Evolutionary conservation across 495 filamentous ascomycete genomes (phyloP).

Genomic region (Pseudevernia furfuracea): DNA sequence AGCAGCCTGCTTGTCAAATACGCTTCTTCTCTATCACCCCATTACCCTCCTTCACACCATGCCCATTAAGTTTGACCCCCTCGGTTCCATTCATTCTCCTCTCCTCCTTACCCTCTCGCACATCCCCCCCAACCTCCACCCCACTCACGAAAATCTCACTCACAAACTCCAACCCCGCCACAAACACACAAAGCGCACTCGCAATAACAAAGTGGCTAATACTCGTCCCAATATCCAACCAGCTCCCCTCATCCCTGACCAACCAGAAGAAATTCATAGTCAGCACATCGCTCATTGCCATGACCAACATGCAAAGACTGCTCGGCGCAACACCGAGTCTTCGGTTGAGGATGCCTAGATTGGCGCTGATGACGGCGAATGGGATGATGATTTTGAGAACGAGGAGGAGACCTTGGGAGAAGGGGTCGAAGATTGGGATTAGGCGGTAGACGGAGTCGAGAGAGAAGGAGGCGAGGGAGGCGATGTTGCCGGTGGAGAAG

Average conservation of each 20-base stretch:
- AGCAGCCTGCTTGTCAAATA: conserved; percentile 1
- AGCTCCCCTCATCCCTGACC: conserved; percentile 89
- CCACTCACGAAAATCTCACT: conserved; percentile 79
- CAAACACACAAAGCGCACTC: conserved; percentile 81
- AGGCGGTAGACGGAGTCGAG: conserved; percentile 85
- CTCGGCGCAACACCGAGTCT: conserved; percentile 70
- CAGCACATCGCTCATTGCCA: conserved; percentile 84
- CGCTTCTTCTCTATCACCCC: background rate
- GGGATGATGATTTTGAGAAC: conserved; percentile 88
- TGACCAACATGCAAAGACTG: conserved; percentile 89
- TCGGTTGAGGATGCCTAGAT: conserved; percentile 88
- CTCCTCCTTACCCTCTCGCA: conserved; percentile 7
- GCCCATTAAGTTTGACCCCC: conserved; percentile 17
- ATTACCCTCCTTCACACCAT: conserved; percentile 13
- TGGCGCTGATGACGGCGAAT: conserved; percentile 87
- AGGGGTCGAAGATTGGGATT: conserved; percentile 91
- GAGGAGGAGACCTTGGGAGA: conserved; percentile 81
- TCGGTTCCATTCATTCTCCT: conserved; percentile 6
- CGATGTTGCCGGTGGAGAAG: conserved; percentile 95
- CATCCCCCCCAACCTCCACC: conserved; percentile 55
- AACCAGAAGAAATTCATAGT: conserved; percentile 98
- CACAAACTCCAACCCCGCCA: conserved; percentile 76
- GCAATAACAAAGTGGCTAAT: conserved; percentile 94
- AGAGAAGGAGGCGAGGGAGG: conserved; percentile 89
- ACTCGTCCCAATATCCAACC: conserved; percentile 94